These are phyloP conservation scores for Zygosaccharomyces sapae DNA, from an alignment of 1,139 yeast genomes.

Conservation along the genomic window DNA sequence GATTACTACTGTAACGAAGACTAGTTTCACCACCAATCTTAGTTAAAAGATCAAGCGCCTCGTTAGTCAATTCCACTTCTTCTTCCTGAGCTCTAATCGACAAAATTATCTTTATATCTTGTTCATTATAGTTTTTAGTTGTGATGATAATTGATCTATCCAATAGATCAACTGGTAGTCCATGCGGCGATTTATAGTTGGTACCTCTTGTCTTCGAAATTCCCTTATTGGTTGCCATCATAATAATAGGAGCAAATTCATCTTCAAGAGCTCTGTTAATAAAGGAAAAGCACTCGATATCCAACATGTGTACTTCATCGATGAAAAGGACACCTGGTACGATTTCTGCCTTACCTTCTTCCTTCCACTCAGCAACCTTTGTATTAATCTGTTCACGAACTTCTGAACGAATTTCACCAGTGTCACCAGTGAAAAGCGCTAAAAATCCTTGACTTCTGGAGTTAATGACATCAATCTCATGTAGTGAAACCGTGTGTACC, in stretches of 20 bases:
- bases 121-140: constrained; percentile 69
- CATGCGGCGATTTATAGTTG: constrained; percentile 91
- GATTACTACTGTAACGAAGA: constrained; percentile 89
- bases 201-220: constrained; percentile 90
- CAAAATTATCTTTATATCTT: constrained; percentile 80
- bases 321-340: constrained; percentile 97
- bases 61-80: constrained; percentile 79
- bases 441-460: constrained; percentile 97
- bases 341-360: constrained; percentile 97
- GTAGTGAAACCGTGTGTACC: constrained; percentile 92
- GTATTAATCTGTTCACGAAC: constrained; percentile 95
- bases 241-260: constrained; percentile 93
- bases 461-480: constrained; percentile 96
- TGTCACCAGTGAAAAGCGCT: constrained; percentile 93
- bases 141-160: constrained; percentile 93
- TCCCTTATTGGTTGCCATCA: constrained; percentile 98
- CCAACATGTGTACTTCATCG: constrained; percentile 98
- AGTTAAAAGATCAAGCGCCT: constrained; percentile 83
- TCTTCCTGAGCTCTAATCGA: constrained; percentile 94
- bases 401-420: constrained; percentile 94
- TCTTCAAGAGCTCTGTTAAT: constrained; percentile 94
- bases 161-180: constrained; percentile 87
- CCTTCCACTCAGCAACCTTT: constrained; percentile 98
- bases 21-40: constrained; percentile 92
- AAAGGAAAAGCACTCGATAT: constrained; percentile 92